Conservation (phyloP, 1,284 basidiomycete genomes). For the Pseudozyma thailandica region DNA sequence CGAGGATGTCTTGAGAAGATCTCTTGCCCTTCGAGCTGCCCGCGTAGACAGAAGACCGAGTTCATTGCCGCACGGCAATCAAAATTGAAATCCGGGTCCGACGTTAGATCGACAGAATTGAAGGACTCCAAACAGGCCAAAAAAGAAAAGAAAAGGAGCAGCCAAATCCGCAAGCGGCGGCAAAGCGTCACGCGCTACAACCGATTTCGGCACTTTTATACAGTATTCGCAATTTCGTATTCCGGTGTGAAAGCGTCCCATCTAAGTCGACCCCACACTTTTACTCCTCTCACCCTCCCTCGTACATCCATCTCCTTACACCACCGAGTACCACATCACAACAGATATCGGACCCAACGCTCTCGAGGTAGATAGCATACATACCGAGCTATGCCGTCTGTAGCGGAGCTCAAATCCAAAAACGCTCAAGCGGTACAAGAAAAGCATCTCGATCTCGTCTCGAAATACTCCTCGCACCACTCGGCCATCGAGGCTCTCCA, state of each 20-base stretch:
- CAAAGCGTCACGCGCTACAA: no score
- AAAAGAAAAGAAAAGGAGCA: not conserved
- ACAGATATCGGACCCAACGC: no score
- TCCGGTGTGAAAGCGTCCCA: not conserved
- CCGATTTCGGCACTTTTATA: no score
- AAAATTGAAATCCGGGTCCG: not conserved
- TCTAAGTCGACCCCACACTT: not conserved
- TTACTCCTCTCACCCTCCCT: not conserved
- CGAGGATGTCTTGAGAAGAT: no score
- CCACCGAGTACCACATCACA: not conserved
- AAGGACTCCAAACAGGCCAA: not conserved
- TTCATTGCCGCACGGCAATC: constrained; percentile 1
- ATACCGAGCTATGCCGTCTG: constrained; percentile 26
- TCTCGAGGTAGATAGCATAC: no score
- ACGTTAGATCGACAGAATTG: not conserved
- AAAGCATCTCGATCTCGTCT: constrained; percentile 48
- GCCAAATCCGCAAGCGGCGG: not conserved
- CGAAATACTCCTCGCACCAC: constrained; percentile 22
- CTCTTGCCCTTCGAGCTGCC: not conserved
- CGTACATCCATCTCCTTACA: not conserved
- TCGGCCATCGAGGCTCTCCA: constrained; percentile 22
- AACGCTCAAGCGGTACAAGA: constrained; percentile 44
- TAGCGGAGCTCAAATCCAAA: constrained; percentile 25
- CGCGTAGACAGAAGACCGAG: no score
- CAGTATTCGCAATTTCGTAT: no score